These are phyloP conservation scores for Leavenworthia alabamica DNA, from an alignment of 345 rosid species.

Conservation along the genomic window DNA sequence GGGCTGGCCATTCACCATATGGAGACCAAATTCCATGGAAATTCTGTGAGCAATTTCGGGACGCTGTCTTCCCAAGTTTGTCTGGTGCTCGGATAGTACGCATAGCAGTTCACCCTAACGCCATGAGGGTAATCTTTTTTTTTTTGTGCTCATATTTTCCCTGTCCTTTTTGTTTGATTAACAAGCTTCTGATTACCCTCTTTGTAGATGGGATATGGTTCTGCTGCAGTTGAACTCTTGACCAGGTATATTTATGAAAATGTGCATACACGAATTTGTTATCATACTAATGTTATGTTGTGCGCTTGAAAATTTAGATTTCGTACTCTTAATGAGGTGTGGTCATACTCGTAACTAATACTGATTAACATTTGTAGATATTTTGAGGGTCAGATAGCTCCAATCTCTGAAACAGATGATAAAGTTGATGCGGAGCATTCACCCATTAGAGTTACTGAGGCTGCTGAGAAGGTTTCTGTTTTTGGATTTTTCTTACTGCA, in stretches of 20 bases:
- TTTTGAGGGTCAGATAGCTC: constrained; percentile 75
- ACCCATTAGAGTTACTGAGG: constrained; percentile 58
- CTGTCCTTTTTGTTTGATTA: constrained; percentile 21
- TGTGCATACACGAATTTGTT: not conserved
- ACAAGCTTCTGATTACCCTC: constrained; percentile 5
- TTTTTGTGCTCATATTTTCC: not conserved
- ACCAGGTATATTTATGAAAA: constrained; percentile 48
- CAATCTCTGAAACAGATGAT: constrained; percentile 52
- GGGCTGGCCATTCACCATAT: constrained; percentile 74
- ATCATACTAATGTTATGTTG: not conserved
- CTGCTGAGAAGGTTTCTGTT: constrained; percentile 79
- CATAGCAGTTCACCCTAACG: constrained; percentile 95
- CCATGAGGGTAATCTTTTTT: constrained; percentile 63
- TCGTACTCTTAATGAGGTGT: not conserved
- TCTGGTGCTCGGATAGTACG: constrained; percentile 98
- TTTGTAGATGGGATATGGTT: constrained; percentile 94
- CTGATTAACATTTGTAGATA: constrained; percentile 46
- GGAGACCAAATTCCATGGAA: constrained; percentile 99
- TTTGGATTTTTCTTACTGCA: not conserved
- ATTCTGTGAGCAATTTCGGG: constrained; percentile 81
- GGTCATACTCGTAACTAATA: not conserved
- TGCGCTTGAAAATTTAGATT: not conserved
- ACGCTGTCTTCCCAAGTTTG: constrained; percentile 72
- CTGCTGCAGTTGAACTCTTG: constrained; percentile 82
- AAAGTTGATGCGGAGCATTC: constrained; percentile 42